Base-by-base conservation (phyloP, 2,329 filamentous ascomycete species). In the Cladosporium colombiae region DNA sequence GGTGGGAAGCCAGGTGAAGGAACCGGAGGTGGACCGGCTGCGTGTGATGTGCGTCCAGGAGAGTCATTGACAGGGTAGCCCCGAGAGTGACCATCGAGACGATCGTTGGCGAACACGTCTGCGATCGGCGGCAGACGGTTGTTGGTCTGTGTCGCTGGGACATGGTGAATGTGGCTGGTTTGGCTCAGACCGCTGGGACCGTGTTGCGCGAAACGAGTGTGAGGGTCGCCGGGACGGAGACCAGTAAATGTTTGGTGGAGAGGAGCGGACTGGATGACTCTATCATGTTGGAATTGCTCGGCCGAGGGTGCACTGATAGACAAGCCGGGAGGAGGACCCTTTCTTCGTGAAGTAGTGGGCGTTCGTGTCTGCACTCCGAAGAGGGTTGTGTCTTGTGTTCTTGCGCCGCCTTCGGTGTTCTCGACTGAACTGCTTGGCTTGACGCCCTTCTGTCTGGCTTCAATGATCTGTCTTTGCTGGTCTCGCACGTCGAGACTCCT, bases 241-340 rank as follows among this genome's bases (percentile, higher is more conserved):
- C 94, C 93, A 8, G 95, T 97, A 76, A 99, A 99, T 44, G 92
- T 96, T 76, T 97, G 94, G 73, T 96, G 89, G 27, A 99, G 85
- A 18, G 95, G 95, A 8, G 95, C 95, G 4, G 95, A 99, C 79
- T 99, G 95, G 68, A 99, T 96, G 40, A 98, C 93, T 72, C 95
- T 87, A 83, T 99, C 95, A 74, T 93, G 89, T 72, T 93, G 92
- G 75, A 98, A 98, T 68, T 93, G 90, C 72, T 95, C 89, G 70
- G 96, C 93, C 6, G 93, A 92, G 1, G 95, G 95, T 29, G 95
- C 91, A n/a, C 96, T 91, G 71, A 99, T 99, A 65, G 93, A 96
- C 58, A 99, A 83, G 53, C 93, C 93, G 0, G 93, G 91, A 46
- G 95, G 95, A 7, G 91, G 90, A 75, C 91, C 82, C 72, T 83